Base-by-base conservation (phyloP, 495 filamentous ascomycete genomes). In the Pseudomonodictys pantanalensis region DNA sequence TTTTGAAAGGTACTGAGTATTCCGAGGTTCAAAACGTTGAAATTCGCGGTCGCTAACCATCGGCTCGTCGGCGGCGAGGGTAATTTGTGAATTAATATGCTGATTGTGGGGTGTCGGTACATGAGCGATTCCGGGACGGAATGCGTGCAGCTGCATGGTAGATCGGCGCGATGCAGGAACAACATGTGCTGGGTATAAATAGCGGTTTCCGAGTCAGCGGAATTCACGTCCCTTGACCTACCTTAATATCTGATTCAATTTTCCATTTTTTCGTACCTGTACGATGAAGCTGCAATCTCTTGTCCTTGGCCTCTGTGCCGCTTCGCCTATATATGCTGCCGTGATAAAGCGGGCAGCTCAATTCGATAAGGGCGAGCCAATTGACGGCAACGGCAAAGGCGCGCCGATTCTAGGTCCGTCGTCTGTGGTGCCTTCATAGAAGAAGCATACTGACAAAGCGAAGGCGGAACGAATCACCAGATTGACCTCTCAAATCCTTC, bases 401-500 rank as follows among this genome's bases (percentile, higher is more conserved):
- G 81, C 74, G 45, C 81, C 79, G 17, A 71, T 85, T 22, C 57
- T 78, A 20, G 81, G 82, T 84, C 73, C 50, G 71, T 66, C 32
- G 15, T 8, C 32, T 7, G 32, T 35, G 32, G 8, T 7, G 15
- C 32, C 15, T 35, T 35, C 32, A 35, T 3, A n/a, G n/a, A n/a
- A n/a, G n/a, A n/a, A n/a, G n/a, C n/a, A n/a, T 43, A 15, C 47
- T 69, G 12, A 68, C 58, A 24, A 38, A 26, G 23, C 32, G 6
- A 18, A 81, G 78, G 77, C 6, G 79, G 77, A 22, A 81, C 78
- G 0, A 78, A 82, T 50, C 68, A 76, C 26, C 70, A 73, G 38
- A 64, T 81, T 26, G 51, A 69, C 17, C 32, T 72, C 30, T 76
- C 81, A 60, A 86, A 86, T 58, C 82, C 81, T 0, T 81, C 84